phyloP scores from a whole-genome alignment of 106 monocot genomes.

The Posidonia australis region DNA sequence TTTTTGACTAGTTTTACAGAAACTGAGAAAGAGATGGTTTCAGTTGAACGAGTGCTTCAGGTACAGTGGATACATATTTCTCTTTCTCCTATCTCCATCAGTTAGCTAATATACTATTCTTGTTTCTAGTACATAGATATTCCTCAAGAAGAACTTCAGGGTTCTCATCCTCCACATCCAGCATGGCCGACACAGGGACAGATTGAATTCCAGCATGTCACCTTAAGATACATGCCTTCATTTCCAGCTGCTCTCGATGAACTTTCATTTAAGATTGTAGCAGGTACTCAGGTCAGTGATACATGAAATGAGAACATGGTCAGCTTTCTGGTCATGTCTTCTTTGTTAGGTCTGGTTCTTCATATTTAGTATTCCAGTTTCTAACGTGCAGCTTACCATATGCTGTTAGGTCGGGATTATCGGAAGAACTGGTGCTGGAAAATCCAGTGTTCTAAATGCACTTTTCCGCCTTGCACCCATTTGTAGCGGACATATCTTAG shows the following conservation, averaged over 20 bases:
- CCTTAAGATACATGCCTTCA: constrained; percentile 57
- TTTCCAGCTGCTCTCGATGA: constrained; percentile 57
- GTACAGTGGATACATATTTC: constrained; percentile 16
- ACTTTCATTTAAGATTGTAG: constrained; percentile 66
- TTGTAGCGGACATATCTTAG: constrained; percentile 57
- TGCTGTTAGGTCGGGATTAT: constrained; percentile 75
- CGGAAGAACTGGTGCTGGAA: constrained; percentile 96
- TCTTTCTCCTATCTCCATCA: not conserved
- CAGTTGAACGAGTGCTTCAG: constrained; percentile 88
- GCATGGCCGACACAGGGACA: constrained; percentile 74
- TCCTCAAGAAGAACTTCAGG: constrained; percentile 74
- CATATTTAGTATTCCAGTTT: not conserved
- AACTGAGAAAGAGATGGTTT: constrained; percentile 98
- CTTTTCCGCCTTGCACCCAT: constrained; percentile 83
- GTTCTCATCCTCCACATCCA: constrained; percentile 26
- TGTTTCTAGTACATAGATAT: constrained; percentile 68
- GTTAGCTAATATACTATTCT: not conserved
- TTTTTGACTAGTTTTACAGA: constrained; percentile 90
- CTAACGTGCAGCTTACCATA: not conserved
- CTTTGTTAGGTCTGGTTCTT: not conserved
- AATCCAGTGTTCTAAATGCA: constrained; percentile 92
- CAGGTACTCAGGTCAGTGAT: constrained; percentile 64
- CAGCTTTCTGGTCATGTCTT: not conserved
- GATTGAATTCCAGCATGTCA: constrained; percentile 80
- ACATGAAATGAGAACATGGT: too few species aligned